Base-by-base conservation (phyloP, 1,284 basidiomycete species). In the Apiotrichum domesticum region DNA sequence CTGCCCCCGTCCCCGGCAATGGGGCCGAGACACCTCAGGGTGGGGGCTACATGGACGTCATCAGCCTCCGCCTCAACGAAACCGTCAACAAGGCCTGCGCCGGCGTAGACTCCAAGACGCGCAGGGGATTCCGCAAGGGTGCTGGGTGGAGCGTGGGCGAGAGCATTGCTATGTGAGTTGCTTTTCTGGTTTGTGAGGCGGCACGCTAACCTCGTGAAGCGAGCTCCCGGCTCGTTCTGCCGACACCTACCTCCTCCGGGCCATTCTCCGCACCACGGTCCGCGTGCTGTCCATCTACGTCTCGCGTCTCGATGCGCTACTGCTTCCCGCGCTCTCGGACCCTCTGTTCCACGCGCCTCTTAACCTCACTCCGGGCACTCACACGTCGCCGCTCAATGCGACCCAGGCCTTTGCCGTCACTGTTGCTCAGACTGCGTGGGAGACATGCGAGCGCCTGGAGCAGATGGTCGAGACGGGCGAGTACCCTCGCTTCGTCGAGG, bases 401-500 rank as follows among this genome's bases (percentile, higher is more conserved):
- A 63, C 69, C 4, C 77, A 78, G 53, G 63, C 66, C 41, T 77
- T 71, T 56, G 72, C 71, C 5, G 59, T 78, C 32, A 70, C 71
- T 6, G 66, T 77, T 46, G 75, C 76, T 8, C 77, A 78, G 47
- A 64, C 74, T 7, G 75, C 76, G 1, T 77, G 76, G 74, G 76
- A 78, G 62, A 72, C 74, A 1, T 76, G 76, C 61, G 72, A 77
- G 56, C 67, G 70, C 11, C 64, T 78, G 7, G 74, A 77, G 63
- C 69, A 74, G 56, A 70, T 73, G 8, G 62, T 76, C 8, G 75
- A 74, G 56, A 72, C 71, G 6, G 69, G 66, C 29, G 58, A 66
- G 29, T 77, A 73, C 68, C 77, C 77, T 10, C 66, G 69, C 42
- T 77, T 75, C 57, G 75, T 76, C 43, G 81, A 78, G 44, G 85